phyloP scores from a whole-genome alignment of 306 rosid species.

The Cicer cuneatum region DNA sequence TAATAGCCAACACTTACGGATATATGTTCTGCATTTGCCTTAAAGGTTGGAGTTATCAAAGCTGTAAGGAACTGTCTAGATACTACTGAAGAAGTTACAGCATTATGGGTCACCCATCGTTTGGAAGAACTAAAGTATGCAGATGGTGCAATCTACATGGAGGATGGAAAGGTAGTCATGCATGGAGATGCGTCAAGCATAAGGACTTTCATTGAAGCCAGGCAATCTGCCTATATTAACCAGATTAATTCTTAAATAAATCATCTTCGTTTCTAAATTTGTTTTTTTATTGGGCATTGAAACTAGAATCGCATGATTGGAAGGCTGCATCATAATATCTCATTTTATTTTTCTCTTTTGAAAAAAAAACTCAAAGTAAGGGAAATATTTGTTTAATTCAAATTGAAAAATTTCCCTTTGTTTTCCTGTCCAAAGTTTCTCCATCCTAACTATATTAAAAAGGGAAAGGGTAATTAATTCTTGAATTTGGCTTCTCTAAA shows the following conservation, averaged over 20 bases:
- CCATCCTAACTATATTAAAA: not conserved
- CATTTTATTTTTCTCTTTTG: not conserved
- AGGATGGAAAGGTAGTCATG: conserved; percentile 72
- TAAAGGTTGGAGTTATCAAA: conserved; percentile 73
- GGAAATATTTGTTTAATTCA: not conserved
- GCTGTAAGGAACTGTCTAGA: conserved; percentile 71
- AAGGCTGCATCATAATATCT: conserved; percentile 5
- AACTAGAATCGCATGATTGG: conserved; percentile 4
- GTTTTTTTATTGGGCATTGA: not conserved
- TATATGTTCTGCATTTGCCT: conserved; percentile 34
- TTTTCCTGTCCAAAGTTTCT: not conserved
- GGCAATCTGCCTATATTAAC: conserved; percentile 74
- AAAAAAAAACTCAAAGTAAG: not conserved
- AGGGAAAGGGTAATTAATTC: conserved; percentile 9
- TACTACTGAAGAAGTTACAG: conserved; percentile 71
- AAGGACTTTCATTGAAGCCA: conserved; percentile 60
- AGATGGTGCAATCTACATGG: conserved; percentile 92
- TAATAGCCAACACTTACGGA: conserved; percentile 29
- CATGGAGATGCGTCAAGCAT: conserved; percentile 63
- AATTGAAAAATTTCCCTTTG: not conserved
- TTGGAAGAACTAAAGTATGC: conserved; percentile 84
- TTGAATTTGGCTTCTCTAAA: not conserved
- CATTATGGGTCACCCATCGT: conserved; percentile 92
- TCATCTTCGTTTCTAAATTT: not conserved
- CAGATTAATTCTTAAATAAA: conserved; percentile 53